phyloP scores from a whole-genome alignment of 805 yeast species.

The Candida verbasci region DNA sequence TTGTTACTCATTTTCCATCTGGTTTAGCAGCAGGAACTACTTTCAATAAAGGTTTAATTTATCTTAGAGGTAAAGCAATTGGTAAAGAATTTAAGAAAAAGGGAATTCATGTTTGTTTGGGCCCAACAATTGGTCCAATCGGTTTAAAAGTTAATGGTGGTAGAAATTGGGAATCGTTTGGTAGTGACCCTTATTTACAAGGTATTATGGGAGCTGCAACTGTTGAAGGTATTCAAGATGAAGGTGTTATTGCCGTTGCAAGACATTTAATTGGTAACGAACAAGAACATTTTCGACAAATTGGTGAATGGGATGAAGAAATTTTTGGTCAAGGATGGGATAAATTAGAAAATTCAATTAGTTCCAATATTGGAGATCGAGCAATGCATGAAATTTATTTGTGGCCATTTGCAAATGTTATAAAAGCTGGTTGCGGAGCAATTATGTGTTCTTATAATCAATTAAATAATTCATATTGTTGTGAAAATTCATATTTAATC shows the following conservation, averaged over 20 bases:
- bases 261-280: conserved; percentile 58
- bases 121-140: conserved; percentile 58
- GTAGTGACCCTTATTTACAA: conserved; percentile 57
- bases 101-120: conserved; percentile 53
- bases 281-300: conserved; percentile 57
- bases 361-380: conserved; percentile 55
- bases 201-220: conserved; percentile 52
- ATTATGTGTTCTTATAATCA: conserved; percentile 60
- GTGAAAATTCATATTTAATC: conserved; percentile 54
- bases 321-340: conserved; percentile 48
- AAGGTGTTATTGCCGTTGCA: conserved; percentile 55
- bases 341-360: conserved; percentile 36
- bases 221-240: conserved; percentile 52
- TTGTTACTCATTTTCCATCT: conserved; percentile 53
- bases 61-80: conserved; percentile 51
- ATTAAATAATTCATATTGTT: conserved; percentile 53
- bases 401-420: conserved; percentile 66
- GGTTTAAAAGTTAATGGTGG: conserved; percentile 63
- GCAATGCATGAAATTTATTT: conserved; percentile 58
- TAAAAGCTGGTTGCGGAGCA: conserved; percentile 56
- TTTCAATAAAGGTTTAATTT: conserved; percentile 49
- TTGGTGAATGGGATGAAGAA: conserved; percentile 41
- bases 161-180: conserved; percentile 62
- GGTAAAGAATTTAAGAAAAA: conserved; percentile 52
- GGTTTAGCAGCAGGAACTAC: conserved; percentile 58